A percentile compares a stretch with the other conserved stretches of the same genome.
Evolutionary conservation across 306 rosid species (phyloP).

Genomic region (Cicer pinnatifidum): DNA sequence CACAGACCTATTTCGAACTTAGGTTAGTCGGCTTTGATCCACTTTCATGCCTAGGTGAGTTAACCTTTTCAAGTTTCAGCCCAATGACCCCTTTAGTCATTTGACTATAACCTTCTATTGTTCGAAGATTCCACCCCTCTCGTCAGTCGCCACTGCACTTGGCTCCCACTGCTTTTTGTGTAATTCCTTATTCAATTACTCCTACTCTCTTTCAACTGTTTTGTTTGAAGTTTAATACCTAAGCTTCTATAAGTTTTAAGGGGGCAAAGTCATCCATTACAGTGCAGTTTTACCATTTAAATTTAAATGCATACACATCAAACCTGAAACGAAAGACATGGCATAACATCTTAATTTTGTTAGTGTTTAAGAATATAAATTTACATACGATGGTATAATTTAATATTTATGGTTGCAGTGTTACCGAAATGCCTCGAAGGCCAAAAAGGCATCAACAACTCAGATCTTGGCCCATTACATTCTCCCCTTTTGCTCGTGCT

Average conservation of each 20-base stretch:
- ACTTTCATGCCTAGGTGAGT: too few species aligned
- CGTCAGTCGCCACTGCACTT: too few species aligned
- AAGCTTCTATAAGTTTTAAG: not conserved
- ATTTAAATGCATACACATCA: not conserved
- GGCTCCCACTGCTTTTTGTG: not conserved
- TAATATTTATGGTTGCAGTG: not conserved
- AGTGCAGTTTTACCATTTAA: not conserved
- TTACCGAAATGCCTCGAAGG: slow-evolving; percentile 55
- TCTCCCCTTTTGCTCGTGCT: slow-evolving; percentile 68
- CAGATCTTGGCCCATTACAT: slow-evolving; percentile 60
- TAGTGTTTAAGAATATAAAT: not conserved
- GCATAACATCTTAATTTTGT: not conserved
- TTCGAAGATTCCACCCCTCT: too few species aligned
- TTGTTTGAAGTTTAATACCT: not conserved
- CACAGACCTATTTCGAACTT: too few species aligned
- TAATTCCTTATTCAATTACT: not conserved
- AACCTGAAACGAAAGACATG: not conserved
- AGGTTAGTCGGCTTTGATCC: too few species aligned
- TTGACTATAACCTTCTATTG: too few species aligned
- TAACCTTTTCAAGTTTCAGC: too few species aligned
- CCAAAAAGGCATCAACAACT: slow-evolving; percentile 46
- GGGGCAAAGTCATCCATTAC: not conserved
- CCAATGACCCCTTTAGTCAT: too few species aligned
- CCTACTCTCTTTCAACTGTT: not conserved
- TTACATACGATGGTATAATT: not conserved